Conservation (phyloP, 345 rosid species). For the Durio zibethinus region DNA sequence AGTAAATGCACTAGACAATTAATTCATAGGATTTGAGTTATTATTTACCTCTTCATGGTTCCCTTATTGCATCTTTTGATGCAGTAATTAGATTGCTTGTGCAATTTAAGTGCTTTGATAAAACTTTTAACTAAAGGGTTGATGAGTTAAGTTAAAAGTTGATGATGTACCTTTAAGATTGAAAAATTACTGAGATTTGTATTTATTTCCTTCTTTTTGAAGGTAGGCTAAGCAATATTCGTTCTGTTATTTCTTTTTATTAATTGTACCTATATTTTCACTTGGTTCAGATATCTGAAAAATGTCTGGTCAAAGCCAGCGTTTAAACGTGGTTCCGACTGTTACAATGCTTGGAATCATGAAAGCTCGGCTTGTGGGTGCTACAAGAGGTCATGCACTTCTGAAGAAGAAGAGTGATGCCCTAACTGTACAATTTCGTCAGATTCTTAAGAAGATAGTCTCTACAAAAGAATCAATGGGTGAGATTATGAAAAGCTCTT, state of each 20-base stretch:
- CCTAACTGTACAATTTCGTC: slow-evolving; percentile 81
- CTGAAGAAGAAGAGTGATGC: slow-evolving; percentile 99
- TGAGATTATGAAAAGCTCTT: slow-evolving; percentile 77
- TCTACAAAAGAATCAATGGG: slow-evolving; percentile 87
- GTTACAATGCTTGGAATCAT: slow-evolving; percentile 74
- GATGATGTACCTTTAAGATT: background rate
- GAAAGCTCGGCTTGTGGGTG: slow-evolving; percentile 85
- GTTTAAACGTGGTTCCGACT: slow-evolving; percentile 87
- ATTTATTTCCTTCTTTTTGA: background rate
- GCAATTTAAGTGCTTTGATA: background rate
- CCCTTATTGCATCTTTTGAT: background rate
- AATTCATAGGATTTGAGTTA: background rate
- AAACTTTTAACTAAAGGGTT: background rate
- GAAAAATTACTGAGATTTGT: background rate
- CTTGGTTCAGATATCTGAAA: slow-evolving; percentile 27
- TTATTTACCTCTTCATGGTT: background rate
- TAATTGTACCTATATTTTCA: background rate
- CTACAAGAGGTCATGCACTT: slow-evolving; percentile 92
- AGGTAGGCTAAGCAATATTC: background rate
- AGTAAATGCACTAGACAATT: background rate
- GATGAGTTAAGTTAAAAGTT: background rate
- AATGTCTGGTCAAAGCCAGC: slow-evolving; percentile 77
- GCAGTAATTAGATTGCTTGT: background rate
- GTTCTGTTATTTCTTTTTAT: background rate
- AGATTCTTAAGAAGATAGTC: slow-evolving; percentile 77